These are phyloP conservation scores for Leptoxyphium fumago DNA, from an alignment of 2,329 filamentous ascomycete genomes.

Conservation along the genomic window DNA sequence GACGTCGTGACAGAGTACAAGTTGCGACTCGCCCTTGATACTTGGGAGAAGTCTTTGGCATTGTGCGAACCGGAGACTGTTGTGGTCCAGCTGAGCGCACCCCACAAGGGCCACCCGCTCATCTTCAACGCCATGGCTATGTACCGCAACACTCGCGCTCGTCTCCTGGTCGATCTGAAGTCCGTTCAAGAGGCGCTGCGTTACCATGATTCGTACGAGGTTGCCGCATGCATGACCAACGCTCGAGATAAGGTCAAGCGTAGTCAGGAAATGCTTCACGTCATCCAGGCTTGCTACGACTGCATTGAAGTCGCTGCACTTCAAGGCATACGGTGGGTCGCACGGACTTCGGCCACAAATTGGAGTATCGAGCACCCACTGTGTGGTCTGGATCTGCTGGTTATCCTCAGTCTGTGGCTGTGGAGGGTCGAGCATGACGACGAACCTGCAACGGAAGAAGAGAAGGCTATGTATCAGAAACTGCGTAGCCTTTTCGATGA, in stretches of 20 bases:
- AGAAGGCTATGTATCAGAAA: conserved; percentile 83
- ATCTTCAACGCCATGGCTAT: conserved; percentile 98
- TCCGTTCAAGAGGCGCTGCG: conserved; percentile 89
- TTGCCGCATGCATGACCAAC: conserved; percentile 89
- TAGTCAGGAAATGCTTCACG: conserved; percentile 94
- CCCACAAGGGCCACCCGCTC: conserved; percentile 87
- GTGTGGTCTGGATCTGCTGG: conserved; percentile 92
- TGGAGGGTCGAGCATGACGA: conserved; percentile 99
- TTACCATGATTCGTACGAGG: conserved; percentile 94
- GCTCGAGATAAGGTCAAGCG: conserved; percentile 89
- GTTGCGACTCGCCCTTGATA: conserved; percentile 84
- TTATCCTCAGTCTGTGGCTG: conserved; percentile 93
- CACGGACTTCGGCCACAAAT: conserved; percentile 92
- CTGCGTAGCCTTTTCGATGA: conserved; percentile 81
- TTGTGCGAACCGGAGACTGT: conserved; percentile 85
- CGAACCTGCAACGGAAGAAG: conserved; percentile 72
- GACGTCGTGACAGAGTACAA: conserved; percentile 98
- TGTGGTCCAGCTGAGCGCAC: conserved; percentile 76
- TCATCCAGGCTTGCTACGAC: conserved; percentile 94
- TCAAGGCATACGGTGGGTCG: conserved; percentile 93
- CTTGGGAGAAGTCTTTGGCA: conserved; percentile 95
- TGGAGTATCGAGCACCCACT: conserved; percentile 98
- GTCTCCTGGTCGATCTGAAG: conserved; percentile 90
- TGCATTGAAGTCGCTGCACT: conserved; percentile 92
- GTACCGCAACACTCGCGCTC: conserved; percentile 83